Base-by-base conservation (phyloP, 1,284 basidiomycete genomes). In the Ceraceosorus guamensis region DNA sequence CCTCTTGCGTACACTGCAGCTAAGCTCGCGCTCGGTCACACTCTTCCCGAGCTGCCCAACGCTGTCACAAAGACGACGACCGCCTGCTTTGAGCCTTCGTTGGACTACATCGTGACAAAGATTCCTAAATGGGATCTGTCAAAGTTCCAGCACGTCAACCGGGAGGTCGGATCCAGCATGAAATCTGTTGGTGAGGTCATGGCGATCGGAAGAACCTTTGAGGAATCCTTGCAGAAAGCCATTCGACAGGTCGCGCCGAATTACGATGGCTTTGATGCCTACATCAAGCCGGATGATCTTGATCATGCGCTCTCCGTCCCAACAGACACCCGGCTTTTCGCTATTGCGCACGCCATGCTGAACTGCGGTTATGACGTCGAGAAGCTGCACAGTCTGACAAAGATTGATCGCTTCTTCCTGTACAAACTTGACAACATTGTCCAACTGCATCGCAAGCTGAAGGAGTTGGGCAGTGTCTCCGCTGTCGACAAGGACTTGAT, bases 161-260 rank as follows among this genome's bases (percentile, higher is more conserved):
- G 93, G 59, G 86, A 91, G 75, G 86, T 98, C 53, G 93, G 95
- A 41, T 97, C 92, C 2, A 85, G 91, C 31, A 98, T 99, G 95
- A 98, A 99, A 80, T 92, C 89, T 30, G 95, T 99, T 58, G 95
- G 95, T 61, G 95, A 98, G 78, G 93, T 98, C 71, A 98, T 99
- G 95, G 93, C 93, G 63, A 97, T 99, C 67, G 95, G 95, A 48
- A 87, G 95, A 67, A 98, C 95, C 0, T 99, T 96, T 68, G 95
- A 99, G 79, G 95, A 99, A 79, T 91, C 88, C 71, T 82, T 99
- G 73, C 95, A 98, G 78, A 99, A 99, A 81, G 95, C 95, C 52
- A 89, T 98, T 67, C 87, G 95, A 67, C 91, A 95, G 81, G 87
- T 98, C 35, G 92, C 96, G 77, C 93, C 93, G 47, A 84, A 87